Evolutionary conservation across 2,329 filamentous ascomycete species (phyloP), one percentile per base, ranked within the genome.

Genomic region (Fusarium ambrosium): DNA sequence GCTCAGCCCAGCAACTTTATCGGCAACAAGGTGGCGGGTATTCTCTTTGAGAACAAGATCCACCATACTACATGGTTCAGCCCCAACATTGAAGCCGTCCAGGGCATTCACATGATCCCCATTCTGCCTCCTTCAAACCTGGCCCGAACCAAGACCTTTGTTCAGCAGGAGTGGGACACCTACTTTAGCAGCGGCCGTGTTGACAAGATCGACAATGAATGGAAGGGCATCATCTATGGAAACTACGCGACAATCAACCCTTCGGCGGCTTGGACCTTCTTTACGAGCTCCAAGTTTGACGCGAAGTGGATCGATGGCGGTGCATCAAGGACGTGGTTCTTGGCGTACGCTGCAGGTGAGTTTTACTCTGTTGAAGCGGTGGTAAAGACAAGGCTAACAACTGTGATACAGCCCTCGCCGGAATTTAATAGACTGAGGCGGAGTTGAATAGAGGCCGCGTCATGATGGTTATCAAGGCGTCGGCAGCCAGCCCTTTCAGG

Each of bases 51-150:
- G 84, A 98, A 98, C 86, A 98, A 98, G 84, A 89, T 95, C 64
- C 94, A 98, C 81, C 95, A 98, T 83, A 93, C 93, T 4, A 98
- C 96, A 1, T 98, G 95, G 84, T 98, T 98, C 79, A 94, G 94
- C 55, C 82, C 85, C 61, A 90, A 92, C 67, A 88, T 90, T 14
- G 92, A 96, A 82, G 94, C 91, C 77, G 89, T 97, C 70, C 85
- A 90, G 79, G 93, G 93, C 68, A 95, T 96, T 77, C 93, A 97
- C 84, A 96, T 97, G 93, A 87, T 96, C 34, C 94, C 94, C 1
- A 84, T 95, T 55, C 87, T 92, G 61, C 92, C 94, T 4, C 87
- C 89, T 65, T 92, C 92, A 2, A 86, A 92, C 6, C 90, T 93
- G 69, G 90, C 92, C 6, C 91, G 97, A 22, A 88, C 87, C 2